Evolutionary conservation across 1,284 basidiomycete species (phyloP).

Genomic region (Crepidotus sp.): DNA sequence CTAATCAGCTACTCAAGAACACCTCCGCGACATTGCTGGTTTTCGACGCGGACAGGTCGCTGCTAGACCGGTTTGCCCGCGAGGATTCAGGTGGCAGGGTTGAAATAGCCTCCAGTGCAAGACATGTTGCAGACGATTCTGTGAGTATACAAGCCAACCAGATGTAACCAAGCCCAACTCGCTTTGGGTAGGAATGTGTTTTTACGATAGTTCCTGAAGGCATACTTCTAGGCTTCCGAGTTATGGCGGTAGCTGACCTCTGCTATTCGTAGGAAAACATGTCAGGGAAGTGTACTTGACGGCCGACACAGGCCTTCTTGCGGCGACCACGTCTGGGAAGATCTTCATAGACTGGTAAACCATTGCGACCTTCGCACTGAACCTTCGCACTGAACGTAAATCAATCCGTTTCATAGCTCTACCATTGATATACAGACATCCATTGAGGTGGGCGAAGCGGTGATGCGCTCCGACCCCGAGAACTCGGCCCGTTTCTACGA

Average conservation of each 20-base stretch:
- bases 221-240: neutral
- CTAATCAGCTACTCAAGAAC: slow-evolving; percentile 26
- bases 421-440: slow-evolving; percentile 33
- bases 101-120: slow-evolving; percentile 21
- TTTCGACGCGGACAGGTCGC: slow-evolving; percentile 26
- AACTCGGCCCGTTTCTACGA: slow-evolving; percentile 28
- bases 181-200: slow-evolving; percentile 25
- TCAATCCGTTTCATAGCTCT: slow-evolving; percentile 24
- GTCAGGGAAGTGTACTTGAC: slow-evolving; percentile 30
- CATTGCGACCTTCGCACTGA: neutral
- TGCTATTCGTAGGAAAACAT: slow-evolving; percentile 24
- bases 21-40: slow-evolving; percentile 23
- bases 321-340: slow-evolving; percentile 28
- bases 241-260: neutral
- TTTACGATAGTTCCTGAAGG: slow-evolving; percentile 35
- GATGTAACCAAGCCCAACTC: neutral
- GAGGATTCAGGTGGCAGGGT: slow-evolving; percentile 20
- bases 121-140: slow-evolving; percentile 28
- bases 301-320: slow-evolving; percentile 26
- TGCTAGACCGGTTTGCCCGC: slow-evolving; percentile 23
- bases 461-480: slow-evolving; percentile 16
- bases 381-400: neutral
- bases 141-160: slow-evolving; percentile 20
- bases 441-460: slow-evolving; percentile 23
- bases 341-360: slow-evolving; percentile 32